Conservation (phyloP, 2,329 filamentous ascomycete species). For the Xylaria sp. region DNA sequence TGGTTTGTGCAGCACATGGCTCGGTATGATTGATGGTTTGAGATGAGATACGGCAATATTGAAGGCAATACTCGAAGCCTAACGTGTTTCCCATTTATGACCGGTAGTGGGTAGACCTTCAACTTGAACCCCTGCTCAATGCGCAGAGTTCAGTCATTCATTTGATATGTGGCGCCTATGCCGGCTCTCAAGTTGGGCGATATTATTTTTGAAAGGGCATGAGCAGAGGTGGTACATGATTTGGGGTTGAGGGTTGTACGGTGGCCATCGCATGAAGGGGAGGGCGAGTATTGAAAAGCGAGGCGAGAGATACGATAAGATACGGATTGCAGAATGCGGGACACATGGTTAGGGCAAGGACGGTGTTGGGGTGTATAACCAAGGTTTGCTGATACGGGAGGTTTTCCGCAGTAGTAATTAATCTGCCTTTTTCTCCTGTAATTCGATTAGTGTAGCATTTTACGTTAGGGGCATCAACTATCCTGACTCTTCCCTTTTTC, state of each 20-base stretch:
- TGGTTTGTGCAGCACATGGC: conserved; percentile 39
- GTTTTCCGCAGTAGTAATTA: conserved; percentile 26
- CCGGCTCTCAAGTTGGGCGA: conserved; percentile 26
- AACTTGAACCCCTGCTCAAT: conserved; percentile 24
- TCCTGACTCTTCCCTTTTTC: not conserved
- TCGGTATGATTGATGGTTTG: conserved; percentile 45
- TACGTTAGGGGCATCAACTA: not conserved
- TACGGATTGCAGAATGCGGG: conserved; percentile 20
- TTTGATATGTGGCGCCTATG: conserved; percentile 26
- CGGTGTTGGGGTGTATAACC: conserved; percentile 36
- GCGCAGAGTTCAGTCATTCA: conserved; percentile 25
- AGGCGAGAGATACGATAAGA: conserved; percentile 13
- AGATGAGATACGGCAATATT: conserved; percentile 39
- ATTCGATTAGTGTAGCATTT: conserved; percentile 21
- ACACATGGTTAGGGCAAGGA: conserved; percentile 24
- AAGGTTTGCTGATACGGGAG: conserved; percentile 28
- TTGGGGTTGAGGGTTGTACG: conserved; percentile 5
- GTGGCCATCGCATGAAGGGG: not conserved
- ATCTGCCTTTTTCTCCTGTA: conserved; percentile 26
- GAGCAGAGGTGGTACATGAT: conserved; percentile 12
- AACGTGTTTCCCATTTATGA: conserved; percentile 38
- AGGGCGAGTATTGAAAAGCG: conserved; percentile 10
- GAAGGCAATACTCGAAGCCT: conserved; percentile 33
- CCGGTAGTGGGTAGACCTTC: conserved; percentile 28
- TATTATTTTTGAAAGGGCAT: conserved; percentile 28